Percentiles rank a stretch among this genome's conserved stretches.
Conservation (phyloP, 768 basidiomycete species). For the Boletus speciosus region DNA sequence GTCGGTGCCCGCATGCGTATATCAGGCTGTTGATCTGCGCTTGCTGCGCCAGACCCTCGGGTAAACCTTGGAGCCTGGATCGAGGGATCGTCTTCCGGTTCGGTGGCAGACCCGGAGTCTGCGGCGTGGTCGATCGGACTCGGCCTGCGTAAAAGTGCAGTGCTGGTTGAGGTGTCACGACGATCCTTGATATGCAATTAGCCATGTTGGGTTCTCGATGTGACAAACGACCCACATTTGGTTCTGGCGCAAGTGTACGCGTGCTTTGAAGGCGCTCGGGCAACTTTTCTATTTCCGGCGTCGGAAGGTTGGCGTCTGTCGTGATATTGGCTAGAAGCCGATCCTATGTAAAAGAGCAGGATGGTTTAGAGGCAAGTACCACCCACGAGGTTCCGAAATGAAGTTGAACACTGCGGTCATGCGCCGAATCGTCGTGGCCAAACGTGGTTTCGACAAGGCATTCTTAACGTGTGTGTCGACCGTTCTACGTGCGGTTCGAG, state of each 20-base stretch:
- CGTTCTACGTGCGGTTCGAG: constrained; percentile 63
- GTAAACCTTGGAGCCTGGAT: neutral
- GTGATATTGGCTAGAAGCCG: constrained; percentile 46
- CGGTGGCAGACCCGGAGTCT: constrained; percentile 28
- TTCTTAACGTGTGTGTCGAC: constrained; percentile 71
- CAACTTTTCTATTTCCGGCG: constrained; percentile 11
- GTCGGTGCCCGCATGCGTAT: constrained; percentile 21
- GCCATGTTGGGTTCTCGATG: neutral
- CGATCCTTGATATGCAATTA: constrained; percentile 18
- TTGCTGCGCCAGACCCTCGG: neutral
- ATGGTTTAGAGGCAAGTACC: constrained; percentile 5
- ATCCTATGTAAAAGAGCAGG: constrained; percentile 11
- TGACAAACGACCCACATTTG: constrained; percentile 19
- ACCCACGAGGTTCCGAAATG: constrained; percentile 61
- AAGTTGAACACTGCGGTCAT: constrained; percentile 73
- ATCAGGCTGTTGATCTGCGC: constrained; percentile 12
- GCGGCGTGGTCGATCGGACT: constrained; percentile 12
- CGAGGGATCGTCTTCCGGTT: constrained; percentile 23
- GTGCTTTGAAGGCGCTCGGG: constrained; percentile 6
- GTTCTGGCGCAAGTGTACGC: constrained; percentile 6
- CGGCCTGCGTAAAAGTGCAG: constrained; percentile 1
- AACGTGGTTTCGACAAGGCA: constrained; percentile 63
- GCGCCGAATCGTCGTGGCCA: constrained; percentile 64
- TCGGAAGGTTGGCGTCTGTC: constrained; percentile 43
- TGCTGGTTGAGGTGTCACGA: neutral